A percentile compares a stretch with the other conserved stretches of the same genome.
Evolutionary conservation across 495 filamentous ascomycete genomes (phyloP).

Genomic region (Viridothelium virens): DNA sequence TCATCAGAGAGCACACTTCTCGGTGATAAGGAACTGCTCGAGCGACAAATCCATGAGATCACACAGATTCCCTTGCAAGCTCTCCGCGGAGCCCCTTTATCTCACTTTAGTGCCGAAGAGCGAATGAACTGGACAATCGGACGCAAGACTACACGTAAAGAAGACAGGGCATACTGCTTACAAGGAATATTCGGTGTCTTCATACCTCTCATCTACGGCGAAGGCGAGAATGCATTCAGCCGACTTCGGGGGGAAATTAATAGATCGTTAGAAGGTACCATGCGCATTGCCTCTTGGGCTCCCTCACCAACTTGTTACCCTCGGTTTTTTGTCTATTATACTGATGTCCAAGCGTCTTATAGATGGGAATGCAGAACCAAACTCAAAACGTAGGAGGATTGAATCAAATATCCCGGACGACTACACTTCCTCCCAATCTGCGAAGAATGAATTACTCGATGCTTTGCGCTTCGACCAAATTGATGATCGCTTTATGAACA

Average conservation of each 20-base stretch:
- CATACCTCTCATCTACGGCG: constrained; percentile 19
- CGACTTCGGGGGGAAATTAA: background rate
- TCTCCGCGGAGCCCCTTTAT: constrained; percentile 8
- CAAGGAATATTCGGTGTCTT: constrained; percentile 19
- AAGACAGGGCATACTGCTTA: constrained; percentile 23
- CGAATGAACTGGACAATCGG: constrained; percentile 20
- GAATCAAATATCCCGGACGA: background rate
- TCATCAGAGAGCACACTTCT: background rate
- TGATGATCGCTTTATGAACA: no score
- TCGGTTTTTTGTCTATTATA: background rate
- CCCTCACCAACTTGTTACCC: background rate
- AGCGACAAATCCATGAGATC: constrained; percentile 15
- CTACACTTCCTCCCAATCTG: background rate
- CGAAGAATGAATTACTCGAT: background rate
- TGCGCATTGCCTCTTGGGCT: background rate
- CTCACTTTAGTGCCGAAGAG: background rate
- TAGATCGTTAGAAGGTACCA: background rate
- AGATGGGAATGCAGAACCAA: background rate
- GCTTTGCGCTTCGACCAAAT: background rate
- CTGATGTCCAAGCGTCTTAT: background rate
- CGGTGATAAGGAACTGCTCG: constrained; percentile 6
- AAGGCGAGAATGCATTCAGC: background rate
- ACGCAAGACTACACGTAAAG: constrained; percentile 16
- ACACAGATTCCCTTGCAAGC: constrained; percentile 15
- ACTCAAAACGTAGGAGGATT: background rate